Evolutionary conservation across 2,329 filamentous ascomycete genomes (phyloP).

Genomic region (Xylogone sp.): DNA sequence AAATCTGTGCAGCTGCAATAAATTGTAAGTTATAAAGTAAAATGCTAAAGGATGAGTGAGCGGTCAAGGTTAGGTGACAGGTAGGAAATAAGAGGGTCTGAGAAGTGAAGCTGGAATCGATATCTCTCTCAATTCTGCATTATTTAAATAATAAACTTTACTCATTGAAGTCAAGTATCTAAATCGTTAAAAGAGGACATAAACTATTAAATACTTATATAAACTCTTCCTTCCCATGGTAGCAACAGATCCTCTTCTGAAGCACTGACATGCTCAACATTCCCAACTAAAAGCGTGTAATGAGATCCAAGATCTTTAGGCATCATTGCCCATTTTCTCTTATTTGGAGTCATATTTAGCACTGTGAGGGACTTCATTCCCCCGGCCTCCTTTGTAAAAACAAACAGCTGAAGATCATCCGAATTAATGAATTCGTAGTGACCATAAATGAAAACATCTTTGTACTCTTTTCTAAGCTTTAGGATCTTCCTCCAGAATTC

Average conservation of each 20-base stretch:
- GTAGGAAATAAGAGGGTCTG: too few relatives aligned
- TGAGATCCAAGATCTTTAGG: not conserved
- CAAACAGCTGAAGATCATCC: conserved; percentile 50
- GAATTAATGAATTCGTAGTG: conserved; percentile 50
- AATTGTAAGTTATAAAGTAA: too few relatives aligned
- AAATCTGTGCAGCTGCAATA: too few relatives aligned
- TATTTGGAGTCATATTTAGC: not conserved
- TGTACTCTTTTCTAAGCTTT: conserved; percentile 54
- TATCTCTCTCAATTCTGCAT: too few relatives aligned
- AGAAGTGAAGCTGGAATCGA: too few relatives aligned
- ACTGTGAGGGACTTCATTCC: not conserved
- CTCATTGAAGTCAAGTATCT: too few relatives aligned
- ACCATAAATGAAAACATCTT: conserved; percentile 65
- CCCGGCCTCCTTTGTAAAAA: conserved; percentile 34
- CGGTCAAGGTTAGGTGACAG: too few relatives aligned
- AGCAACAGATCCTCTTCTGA: not conserved
- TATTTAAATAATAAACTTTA: too few relatives aligned
- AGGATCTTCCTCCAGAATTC: conserved; percentile 59
- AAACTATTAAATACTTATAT: not conserved
- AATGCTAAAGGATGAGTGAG: too few relatives aligned
- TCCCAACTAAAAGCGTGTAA: not conserved
- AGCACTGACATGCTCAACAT: not conserved
- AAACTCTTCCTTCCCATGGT: not conserved
- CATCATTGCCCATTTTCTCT: not conserved
- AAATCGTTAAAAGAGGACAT: too few relatives aligned